Evolutionary conservation across 2,329 filamentous ascomycete species (phyloP).

Genomic region (Penicillium polonicum): DNA sequence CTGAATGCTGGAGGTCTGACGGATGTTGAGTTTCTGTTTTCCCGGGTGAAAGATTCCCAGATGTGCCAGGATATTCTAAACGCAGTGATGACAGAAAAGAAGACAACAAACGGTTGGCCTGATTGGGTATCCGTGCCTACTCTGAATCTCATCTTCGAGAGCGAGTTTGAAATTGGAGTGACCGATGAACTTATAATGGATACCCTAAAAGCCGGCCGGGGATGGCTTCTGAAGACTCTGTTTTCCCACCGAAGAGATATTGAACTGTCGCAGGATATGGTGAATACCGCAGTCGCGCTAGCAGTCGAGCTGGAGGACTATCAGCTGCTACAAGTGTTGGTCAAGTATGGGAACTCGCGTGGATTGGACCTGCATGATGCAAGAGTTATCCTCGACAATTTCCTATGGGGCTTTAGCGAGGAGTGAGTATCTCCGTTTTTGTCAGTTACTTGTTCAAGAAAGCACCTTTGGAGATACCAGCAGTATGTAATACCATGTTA

Average conservation of each 20-base stretch:
- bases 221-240: not conserved
- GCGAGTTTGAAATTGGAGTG: not conserved
- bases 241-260: not conserved
- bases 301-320: not conserved
- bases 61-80: not conserved
- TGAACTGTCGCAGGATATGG: not conserved
- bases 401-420: not conserved
- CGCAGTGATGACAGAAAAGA: not conserved
- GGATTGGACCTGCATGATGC: not conserved
- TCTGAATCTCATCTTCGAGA: not conserved
- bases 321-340: not conserved
- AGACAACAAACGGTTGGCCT: too few relatives aligned
- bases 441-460: too few relatives aligned
- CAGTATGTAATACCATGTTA: too few relatives aligned
- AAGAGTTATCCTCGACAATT: not conserved
- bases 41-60: not conserved
- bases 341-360: not conserved
- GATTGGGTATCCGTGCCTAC: not conserved
- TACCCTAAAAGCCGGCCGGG: not conserved
- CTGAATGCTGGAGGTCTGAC: not conserved
- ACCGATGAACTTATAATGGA: not conserved
- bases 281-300: not conserved
- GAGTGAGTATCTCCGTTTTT: too few relatives aligned
- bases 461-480: too few relatives aligned
- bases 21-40: not conserved